Evolutionary conservation across 192 early-diverging fungal species (phyloP).

Genomic region (Rhizophagus prolifer): DNA sequence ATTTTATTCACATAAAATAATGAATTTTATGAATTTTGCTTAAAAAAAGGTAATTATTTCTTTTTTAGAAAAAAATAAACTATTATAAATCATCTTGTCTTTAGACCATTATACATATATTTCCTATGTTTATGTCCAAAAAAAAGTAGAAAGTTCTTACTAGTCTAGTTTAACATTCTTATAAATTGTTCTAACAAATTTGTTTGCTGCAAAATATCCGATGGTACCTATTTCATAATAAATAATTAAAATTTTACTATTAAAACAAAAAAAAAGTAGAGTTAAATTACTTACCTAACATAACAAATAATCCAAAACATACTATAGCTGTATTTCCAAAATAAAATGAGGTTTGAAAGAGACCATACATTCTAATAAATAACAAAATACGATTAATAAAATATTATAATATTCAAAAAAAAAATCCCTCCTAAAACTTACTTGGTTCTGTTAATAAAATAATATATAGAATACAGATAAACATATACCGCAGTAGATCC

Average conservation of each 20-base stretch:
- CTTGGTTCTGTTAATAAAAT: conserved; percentile 68
- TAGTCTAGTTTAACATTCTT: conserved; percentile 73
- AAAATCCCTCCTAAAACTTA: conserved; percentile 36
- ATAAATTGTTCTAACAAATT: conserved; percentile 71
- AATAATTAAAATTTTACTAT: conserved; percentile 1
- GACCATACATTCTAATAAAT: conserved; percentile 68
- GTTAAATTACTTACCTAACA: conserved; percentile 53
- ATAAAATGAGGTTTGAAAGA: conserved; percentile 78
- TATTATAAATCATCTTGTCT: no score
- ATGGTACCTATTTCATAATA: conserved; percentile 41
- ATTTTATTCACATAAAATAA: no score
- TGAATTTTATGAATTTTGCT: no score
- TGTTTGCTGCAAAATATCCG: conserved; percentile 64
- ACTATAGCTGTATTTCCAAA: conserved; percentile 75
- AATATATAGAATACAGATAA: conserved; percentile 78
- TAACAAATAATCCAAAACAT: conserved; percentile 64
- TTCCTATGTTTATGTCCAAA: no score
- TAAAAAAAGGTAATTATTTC: no score
- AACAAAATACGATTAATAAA: conserved; percentile 6
- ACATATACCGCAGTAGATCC: conserved; percentile 75
- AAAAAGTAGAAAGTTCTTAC: no score
- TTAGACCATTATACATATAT: no score
- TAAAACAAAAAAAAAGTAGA: not conserved
- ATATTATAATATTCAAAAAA: not conserved
- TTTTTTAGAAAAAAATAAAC: no score